Evolutionary conservation across 2,329 filamentous ascomycete genomes (phyloP), one percentile per base, ranked within the genome.

Genomic region (Cadophora gregata): DNA sequence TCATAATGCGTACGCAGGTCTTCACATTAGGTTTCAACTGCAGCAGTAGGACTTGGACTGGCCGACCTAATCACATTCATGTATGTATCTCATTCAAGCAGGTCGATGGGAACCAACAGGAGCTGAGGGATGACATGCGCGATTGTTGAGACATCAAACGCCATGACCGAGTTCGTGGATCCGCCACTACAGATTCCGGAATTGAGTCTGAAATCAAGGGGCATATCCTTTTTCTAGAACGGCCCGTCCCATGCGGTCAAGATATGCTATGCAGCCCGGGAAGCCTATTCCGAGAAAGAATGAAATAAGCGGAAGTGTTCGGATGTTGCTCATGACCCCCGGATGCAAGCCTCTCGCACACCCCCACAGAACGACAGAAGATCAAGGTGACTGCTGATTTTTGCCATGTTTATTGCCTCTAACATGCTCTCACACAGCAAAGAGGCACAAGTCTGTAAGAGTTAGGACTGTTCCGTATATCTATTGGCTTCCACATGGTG

Each of bases 401-500:
- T 25, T 53, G 25, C 50, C 25, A 16, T 31, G 12, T 31, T 21
- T 12, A 21, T 47, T 3, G n/a, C 6, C 3, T n/a, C n/a, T 5
- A 8, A 47, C 42, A 21, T 2, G 21, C 4, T 21, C n/a, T 21
- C 19, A 47, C 42, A 47, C 4, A 47, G 42, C 42, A 21, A 47
- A 21, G n/a, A 47, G 19, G n/a, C 4, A 47, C n/a, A 1, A 21
- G 3, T 21, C 42, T 47, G 42, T 25, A 53, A 24, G 48, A 53
- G 21, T 31, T 25, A 16, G 16, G 21, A 12, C 48, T 12, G 24
- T 24, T 53, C 16, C 29, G 4, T 58, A n/a, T 16, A 12, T 58
- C 53, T 58, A 29, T 19, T 58, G 53, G 53, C n/a, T 36, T 8
- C 53, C 53, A 58, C 53, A 58, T 58, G 53, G 21, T 58, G 53